Evolutionary conservation across 2,329 filamentous ascomycete genomes (phyloP).

Genomic region (Pseudodiploospora longispora): DNA sequence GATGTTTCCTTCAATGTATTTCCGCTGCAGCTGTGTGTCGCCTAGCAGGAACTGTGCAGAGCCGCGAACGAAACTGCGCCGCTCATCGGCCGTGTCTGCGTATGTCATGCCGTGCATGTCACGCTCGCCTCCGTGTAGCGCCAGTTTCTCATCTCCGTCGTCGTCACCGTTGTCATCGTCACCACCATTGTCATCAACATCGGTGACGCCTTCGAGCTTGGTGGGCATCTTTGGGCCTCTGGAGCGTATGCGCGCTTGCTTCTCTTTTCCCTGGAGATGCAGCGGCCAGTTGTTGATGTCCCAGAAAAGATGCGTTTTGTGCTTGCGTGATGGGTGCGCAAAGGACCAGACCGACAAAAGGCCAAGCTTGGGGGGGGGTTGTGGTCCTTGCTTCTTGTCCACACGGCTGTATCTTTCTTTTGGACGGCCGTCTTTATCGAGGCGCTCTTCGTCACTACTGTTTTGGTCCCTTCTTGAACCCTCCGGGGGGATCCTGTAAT

Average conservation of each 20-base stretch:
- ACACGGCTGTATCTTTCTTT: too few relatives aligned
- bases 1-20: conserved; percentile 14
- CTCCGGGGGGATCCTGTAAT: neutral
- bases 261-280: conserved; percentile 25
- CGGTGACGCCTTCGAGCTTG: neutral
- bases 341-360: conserved; percentile 25
- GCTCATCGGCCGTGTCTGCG: conserved; percentile 2
- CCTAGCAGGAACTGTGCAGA: conserved; percentile 19
- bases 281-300: conserved; percentile 41
- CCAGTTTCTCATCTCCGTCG: neutral
- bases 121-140: neutral
- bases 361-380: conserved; percentile 8
- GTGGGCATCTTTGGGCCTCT: conserved; percentile 4
- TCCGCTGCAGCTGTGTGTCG: conserved; percentile 21
- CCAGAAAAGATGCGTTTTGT: conserved; percentile 28
- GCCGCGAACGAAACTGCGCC: conserved; percentile 15
- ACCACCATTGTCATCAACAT: neutral
- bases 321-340: conserved; percentile 16
- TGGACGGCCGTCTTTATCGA: too few relatives aligned
- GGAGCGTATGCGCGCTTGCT: conserved; percentile 19
- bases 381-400: conserved; percentile 5
- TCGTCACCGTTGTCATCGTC: neutral
- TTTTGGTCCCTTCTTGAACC: too few relatives aligned
- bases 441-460: too few relatives aligned
- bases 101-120: neutral